These are phyloP conservation scores for Polygonum aviculare DNA, from an alignment of 148 eudicot genomes.

Conservation along the genomic window DNA sequence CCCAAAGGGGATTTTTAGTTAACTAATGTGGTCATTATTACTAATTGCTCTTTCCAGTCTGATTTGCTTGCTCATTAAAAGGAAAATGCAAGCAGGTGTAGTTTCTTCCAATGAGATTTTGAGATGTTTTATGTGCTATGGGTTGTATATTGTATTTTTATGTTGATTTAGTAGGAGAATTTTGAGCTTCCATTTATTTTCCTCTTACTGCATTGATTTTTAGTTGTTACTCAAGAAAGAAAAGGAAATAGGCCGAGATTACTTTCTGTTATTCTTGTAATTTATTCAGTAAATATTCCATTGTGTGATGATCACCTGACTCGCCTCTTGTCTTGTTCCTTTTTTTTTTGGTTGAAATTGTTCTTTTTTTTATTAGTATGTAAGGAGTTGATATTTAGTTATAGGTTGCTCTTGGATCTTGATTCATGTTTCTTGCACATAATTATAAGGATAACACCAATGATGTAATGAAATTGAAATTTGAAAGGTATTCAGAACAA, in stretches of 20 bases:
- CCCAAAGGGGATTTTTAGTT: neutral
- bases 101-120: neutral
- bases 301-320: neutral
- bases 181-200: neutral
- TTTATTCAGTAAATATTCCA: neutral
- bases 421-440: too few relatives aligned
- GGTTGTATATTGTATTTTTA: neutral
- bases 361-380: too few relatives aligned
- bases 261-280: neutral
- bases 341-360: too few relatives aligned
- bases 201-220: neutral
- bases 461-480: too few relatives aligned
- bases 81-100: neutral
- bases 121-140: neutral
- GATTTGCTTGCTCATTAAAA: neutral
- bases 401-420: too few relatives aligned
- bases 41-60: constrained; percentile 2
- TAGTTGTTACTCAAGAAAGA: neutral
- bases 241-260: neutral
- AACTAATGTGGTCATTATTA: neutral
- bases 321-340: neutral
- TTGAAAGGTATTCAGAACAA: too few relatives aligned
- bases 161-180: neutral
- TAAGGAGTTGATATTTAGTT: too few relatives aligned
- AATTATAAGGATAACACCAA: too few relatives aligned